Evolutionary conservation across 768 basidiomycete species (phyloP), one percentile per base, ranked within the genome.

Genomic region (Gautieria morchelliformis): DNA sequence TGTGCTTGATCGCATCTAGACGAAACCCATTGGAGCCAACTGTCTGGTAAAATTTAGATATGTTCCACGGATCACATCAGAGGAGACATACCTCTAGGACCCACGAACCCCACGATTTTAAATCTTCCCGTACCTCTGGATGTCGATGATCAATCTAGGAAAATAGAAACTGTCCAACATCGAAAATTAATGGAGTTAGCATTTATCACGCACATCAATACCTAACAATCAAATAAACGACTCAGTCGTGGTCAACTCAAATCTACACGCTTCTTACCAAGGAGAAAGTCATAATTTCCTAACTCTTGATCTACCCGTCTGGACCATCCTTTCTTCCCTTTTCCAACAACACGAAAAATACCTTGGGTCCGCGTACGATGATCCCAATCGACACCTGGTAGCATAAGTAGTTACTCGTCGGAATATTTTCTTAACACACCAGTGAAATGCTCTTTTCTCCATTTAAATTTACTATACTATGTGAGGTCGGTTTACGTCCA

Each of bases 1-100:
- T 84, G 62, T 96, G 93, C 67, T 95, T 96, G 62, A 93, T 87
- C 17, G 93, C 93, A 65, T 95, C 93, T 30, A 95, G 75, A 50
- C 92, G 79, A 68, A 93, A 92, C 12, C 93, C 93, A 33, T 70
- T 69, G 11, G 80, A 84, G 8, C 78, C 80, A 2, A 84, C 87
- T 1, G 79, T 83, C 88, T 90, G 53, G 20, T 30, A 60, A 22
- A 30, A 11, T 22, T 40, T 51, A 35, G 35, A 9, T 47, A 32
- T 41, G 6, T 54, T 40, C 30, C 27, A 49, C 53, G 49, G 20
- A 14, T 54, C 48, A 24, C 48, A 60, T 39, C 52, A 19, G n/a
- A 37, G 27, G 20, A 12, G 59, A 22, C 46, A 57, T 17, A 79
- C 80, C 62, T 79, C 72, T 17, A 93, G 68, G 42, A 91, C 74